Base-by-base conservation (phyloP, 345 rosid species). In the Eucalyptus tenuipes region DNA sequence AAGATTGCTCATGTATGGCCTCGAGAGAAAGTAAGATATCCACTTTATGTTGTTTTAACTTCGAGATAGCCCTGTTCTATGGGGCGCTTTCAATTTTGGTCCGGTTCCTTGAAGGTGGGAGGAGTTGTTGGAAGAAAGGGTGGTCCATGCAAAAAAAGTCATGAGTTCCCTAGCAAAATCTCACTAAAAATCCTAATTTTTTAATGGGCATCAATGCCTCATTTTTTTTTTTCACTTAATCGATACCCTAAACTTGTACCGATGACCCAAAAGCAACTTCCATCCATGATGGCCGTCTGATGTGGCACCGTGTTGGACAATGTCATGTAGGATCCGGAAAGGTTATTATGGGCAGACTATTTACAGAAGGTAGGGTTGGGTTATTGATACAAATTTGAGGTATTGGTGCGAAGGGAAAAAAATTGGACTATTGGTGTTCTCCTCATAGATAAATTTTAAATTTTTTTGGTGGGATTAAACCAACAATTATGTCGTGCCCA, bases 181-280 rank as follows among this genome's bases (percentile, higher is more conserved):
- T 11, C 22, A 8, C 22, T 7, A 9, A 16, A 64, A 31, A 31
- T 66, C 22, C 20, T 64, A 4, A 66, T 4, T 31, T 31, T 66
- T 66, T 66, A 1, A 0, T 8, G 17, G 42, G 4, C 71, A 29
- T n/a, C 37, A 61, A n/a, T 16, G 1, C 5, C 11, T 31, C 3
- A 31, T 15, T 2, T 1, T 2, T 7, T 7, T n/a, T 61, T 31
- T 66, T 66, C 11, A 8, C 12, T 1, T 3, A 3, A 15, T 16
- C 12, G 10, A 14, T 31, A 16, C 22, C 79, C 79, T 8, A 16
- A 66, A 66, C 79, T 66, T 66, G 24, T 15, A 31, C 0, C 0
- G 22, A 8, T 31, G 42, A 31, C 20, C 22, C 40, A 4, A 66
- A 66, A 66, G 22, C 24, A 66, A 37, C 79, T 68, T 68, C 10